Percentiles rank a stretch among this genome's conserved stretches.
These are phyloP conservation scores for Psidium friedrichsthalianum DNA, from an alignment of 345 rosid genomes.

Conservation along the genomic window DNA sequence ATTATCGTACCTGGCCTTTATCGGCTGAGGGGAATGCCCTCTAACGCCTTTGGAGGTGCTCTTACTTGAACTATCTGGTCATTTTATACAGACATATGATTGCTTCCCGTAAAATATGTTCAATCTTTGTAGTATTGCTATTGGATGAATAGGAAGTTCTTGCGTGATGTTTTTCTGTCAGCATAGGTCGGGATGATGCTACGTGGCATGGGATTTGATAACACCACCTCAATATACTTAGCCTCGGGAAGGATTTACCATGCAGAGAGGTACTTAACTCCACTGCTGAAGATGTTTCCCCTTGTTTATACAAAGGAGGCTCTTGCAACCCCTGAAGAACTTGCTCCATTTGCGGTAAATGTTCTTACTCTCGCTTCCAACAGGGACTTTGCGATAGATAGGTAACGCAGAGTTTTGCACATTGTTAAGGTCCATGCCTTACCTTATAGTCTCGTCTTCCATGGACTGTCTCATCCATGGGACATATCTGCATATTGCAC, in stretches of 20 bases:
- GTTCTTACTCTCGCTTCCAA: background rate
- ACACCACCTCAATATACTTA: slow-evolving; percentile 65
- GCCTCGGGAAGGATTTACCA: slow-evolving; percentile 79
- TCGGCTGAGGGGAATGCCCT: slow-evolving; percentile 84
- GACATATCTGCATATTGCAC: background rate
- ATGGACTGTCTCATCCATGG: background rate
- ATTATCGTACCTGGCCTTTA: slow-evolving; percentile 56
- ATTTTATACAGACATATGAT: background rate
- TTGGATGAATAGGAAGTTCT: slow-evolving; percentile 5
- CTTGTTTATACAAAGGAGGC: slow-evolving; percentile 75
- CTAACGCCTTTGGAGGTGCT: slow-evolving; percentile 90
- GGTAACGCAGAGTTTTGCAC: background rate
- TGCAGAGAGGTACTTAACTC: slow-evolving; percentile 59
- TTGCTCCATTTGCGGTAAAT: slow-evolving; percentile 72
- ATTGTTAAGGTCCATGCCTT: background rate
- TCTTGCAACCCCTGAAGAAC: slow-evolving; percentile 78
- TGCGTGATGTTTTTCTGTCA: slow-evolving; percentile 31
- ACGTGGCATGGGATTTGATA: slow-evolving; percentile 95
- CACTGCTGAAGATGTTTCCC: slow-evolving; percentile 76
- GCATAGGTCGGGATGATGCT: slow-evolving; percentile 94
- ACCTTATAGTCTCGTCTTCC: background rate
- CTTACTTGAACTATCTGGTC: background rate
- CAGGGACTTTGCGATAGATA: background rate
- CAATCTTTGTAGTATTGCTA: background rate
- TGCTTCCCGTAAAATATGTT: background rate